phyloP scores from a whole-genome alignment of 441 rosid genomes.

The Theobroma grandiflorum region DNA sequence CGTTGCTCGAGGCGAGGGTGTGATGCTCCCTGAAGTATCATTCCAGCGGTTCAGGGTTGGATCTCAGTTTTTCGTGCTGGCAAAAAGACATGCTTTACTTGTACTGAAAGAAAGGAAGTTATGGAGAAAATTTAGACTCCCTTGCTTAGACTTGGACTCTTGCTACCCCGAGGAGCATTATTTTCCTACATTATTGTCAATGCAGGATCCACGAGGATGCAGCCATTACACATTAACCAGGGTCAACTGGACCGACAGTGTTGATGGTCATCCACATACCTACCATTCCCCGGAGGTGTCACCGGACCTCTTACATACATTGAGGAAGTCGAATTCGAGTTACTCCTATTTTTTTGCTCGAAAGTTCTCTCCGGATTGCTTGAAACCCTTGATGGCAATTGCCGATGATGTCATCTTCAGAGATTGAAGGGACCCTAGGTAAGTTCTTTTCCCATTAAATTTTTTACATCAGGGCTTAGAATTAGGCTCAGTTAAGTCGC shows the following conservation, averaged over 20 bases:
- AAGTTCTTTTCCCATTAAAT: neutral
- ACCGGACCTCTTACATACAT: conserved; percentile 42
- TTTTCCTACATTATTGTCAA: conserved; percentile 76
- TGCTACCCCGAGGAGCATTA: conserved; percentile 92
- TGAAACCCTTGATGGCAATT: conserved; percentile 68
- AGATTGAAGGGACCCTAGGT: conserved; percentile 49
- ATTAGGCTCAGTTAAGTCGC: neutral
- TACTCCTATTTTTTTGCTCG: conserved; percentile 69
- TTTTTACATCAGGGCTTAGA: neutral
- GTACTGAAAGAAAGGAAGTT: conserved; percentile 62
- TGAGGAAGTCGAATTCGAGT: conserved; percentile 59
- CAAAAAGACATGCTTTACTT: conserved; percentile 69
- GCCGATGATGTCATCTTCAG: conserved; percentile 68
- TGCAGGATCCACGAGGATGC: conserved; percentile 70
- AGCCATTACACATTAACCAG: conserved; percentile 67
- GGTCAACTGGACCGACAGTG: conserved; percentile 78
- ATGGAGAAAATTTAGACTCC: conserved; percentile 78
- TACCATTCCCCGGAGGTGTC: conserved; percentile 57
- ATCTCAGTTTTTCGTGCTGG: conserved; percentile 80
- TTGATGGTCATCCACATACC: conserved; percentile 70
- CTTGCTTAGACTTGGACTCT: conserved; percentile 51
- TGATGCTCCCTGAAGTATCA: conserved; percentile 67
- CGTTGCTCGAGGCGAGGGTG: conserved; percentile 59
- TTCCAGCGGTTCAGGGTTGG: conserved; percentile 72
- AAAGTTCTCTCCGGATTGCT: conserved; percentile 69